Evolutionary conservation across 192 early-diverging fungal species (phyloP), one percentile per base, ranked within the genome.

Genomic region (Rhizophlyctis rosea): DNA sequence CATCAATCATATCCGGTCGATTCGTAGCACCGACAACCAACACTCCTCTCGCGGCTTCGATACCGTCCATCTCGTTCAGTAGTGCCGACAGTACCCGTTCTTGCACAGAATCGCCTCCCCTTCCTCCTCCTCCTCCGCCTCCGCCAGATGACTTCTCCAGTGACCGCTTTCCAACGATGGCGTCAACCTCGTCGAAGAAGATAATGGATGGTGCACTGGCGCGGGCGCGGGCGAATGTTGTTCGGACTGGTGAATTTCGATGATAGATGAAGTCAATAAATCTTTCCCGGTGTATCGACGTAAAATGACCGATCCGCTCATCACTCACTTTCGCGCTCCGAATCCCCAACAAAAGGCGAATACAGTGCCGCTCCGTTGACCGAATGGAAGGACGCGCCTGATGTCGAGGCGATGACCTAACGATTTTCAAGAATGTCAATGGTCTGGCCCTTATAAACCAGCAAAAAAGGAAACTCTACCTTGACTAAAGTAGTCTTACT

Each of bases 61-160:
- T 89, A 32, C 97, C 97, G 69, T 99, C 97, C 89, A 99, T 95
- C 73, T 99, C 97, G 65, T 99, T 99, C 68, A 88, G 64, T 31
- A 90, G 72, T 9, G 79, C 89, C 11, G 91, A 95, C 11, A 99
- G 78, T 1, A 98, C 85, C 18, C 94, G 84, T 63, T 96, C 90
- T 67, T 89, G 89, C 0, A 94, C 89, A 0, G 93, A 85, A n/a
- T 88, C 90, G 23, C 78, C 75, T 54, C 48, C 31, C 9, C 9
- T 13, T 44, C 9, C 18, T 9, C 74, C 65, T 24, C 77, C 79
- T 9, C 77, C 76, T n/a, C n/a, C n/a, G 21, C 75, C 68, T 9
- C 56, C 57, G 1, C 73, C 72, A 24, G 18, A 32, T 35, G 48
- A 33, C 13, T 62, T 65, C 24, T 51, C 56, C 30, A 85, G 75